Evolutionary conservation across 495 filamentous ascomycete species (phyloP).

Genomic region (Glonium stellatum): DNA sequence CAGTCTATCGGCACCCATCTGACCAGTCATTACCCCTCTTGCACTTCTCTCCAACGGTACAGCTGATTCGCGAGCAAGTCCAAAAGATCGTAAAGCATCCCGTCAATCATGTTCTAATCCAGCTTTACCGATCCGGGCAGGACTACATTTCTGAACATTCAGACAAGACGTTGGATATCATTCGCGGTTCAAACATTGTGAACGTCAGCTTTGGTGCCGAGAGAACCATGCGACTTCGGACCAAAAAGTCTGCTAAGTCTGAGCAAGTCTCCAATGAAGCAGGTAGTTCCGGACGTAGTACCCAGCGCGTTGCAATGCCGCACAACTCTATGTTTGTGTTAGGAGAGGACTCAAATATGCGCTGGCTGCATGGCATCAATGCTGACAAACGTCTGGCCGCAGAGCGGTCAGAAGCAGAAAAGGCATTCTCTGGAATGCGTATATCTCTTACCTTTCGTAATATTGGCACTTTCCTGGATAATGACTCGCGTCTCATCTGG

Average conservation of each 20-base stretch:
- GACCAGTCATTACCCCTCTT: slow-evolving; percentile 79
- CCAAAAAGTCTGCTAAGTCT: slow-evolving; percentile 53
- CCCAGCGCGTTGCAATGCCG: slow-evolving; percentile 66
- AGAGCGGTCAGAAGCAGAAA: slow-evolving; percentile 63
- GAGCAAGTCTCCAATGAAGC: slow-evolving; percentile 10
- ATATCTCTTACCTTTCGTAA: slow-evolving; percentile 90
- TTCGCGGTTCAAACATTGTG: slow-evolving; percentile 69
- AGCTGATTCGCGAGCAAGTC: slow-evolving; percentile 56
- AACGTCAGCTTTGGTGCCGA: slow-evolving; percentile 91
- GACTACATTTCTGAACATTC: slow-evolving; percentile 96
- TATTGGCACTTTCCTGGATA: slow-evolving; percentile 76
- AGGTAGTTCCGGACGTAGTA: slow-evolving; percentile 39
- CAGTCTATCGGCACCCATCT: slow-evolving; percentile 88
- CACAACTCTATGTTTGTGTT: slow-evolving; percentile 85
- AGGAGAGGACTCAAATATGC: slow-evolving; percentile 70
- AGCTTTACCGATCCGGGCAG: slow-evolving; percentile 82
- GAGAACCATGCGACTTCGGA: slow-evolving; percentile 82
- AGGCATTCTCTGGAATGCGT: slow-evolving; percentile 63
- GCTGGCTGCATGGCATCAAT: slow-evolving; percentile 85
- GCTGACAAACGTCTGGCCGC: slow-evolving; percentile 66
- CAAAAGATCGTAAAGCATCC: slow-evolving; percentile 69
- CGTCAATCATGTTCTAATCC: slow-evolving; percentile 88
- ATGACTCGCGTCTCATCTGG: slow-evolving; percentile 64
- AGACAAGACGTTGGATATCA: slow-evolving; percentile 94
- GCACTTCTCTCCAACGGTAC: slow-evolving; percentile 65